Base-by-base conservation (phyloP, 176 grass and related monocot genomes). In the Poa pratensis region DNA sequence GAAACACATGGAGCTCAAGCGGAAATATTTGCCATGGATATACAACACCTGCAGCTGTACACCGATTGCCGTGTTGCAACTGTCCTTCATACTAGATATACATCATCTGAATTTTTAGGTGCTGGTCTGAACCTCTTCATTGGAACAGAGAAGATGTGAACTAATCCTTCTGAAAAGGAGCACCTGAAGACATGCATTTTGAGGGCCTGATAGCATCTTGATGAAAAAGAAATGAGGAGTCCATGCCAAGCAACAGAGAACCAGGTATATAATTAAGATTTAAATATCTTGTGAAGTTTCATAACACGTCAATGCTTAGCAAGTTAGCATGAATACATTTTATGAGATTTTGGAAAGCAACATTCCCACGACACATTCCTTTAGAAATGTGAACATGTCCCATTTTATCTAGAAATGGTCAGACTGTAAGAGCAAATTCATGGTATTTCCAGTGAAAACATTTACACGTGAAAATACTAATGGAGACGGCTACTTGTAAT, bases 81-180 rank as follows among this genome's bases (percentile, higher is more conserved):
- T 12, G 71, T 98, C 78, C 91, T 98, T 86, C 93, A 93, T 79
- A 90, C 90, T 64, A 90, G 96, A 87, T 95, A 98, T 87, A 95
- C 91, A 52, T 85, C 93, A 79, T 84, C 91, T 52, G 93, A 86
- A 73, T 35, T 98, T 98, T 84, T 98, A 93, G 96, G 72, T 79
- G 75, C 79, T 88, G 96, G 93, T 61, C 68, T 98, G 82, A 91
- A 89, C 61, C 93, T 98, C 10, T 98, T 98, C 45, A 13, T 89
- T 82, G 93, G 82, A 87, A 85, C 86, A 39, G 91, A 95, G 52
- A 90, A 79, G 24, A 60, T 98, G 39, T 70, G 92, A 75, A 90
- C 81, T 73, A 87, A 82, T 40, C 57, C 85, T 20, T 57, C 80
- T 42, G 74, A 96, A 83, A 98, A 89, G 81, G 88, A 91, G 49